Evolutionary conservation across 139 green algal genomes (phyloP).

Genomic region (Astrephomene gubernaculifera): DNA sequence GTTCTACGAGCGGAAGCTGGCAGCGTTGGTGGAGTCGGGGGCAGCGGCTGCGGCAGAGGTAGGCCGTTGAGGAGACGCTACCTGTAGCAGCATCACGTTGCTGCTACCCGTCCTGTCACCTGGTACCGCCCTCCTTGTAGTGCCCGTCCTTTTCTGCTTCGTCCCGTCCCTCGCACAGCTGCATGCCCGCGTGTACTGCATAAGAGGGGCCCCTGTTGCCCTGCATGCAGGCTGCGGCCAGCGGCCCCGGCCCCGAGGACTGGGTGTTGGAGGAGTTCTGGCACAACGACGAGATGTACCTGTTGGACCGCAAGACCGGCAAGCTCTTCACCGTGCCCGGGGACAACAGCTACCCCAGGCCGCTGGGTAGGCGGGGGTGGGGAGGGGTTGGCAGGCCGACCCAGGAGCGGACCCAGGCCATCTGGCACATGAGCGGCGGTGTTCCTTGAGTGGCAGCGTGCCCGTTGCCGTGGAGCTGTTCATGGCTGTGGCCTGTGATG

Average conservation of each 20-base stretch:
- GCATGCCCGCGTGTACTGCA: no score
- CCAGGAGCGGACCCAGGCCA: neutral
- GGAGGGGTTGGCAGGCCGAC: neutral
- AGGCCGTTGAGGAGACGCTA: no score
- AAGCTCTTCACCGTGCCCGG: conserved; percentile 60
- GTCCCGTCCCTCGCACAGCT: no score
- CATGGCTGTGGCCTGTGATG: no score
- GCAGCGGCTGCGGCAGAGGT: no score
- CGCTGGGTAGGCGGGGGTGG: conserved; percentile 58
- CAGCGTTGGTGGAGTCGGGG: conserved; percentile 5
- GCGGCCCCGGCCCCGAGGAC: conserved; percentile 35
- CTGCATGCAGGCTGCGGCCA: neutral
- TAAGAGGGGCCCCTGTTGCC: no score
- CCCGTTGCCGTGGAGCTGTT: no score
- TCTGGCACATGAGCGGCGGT: neutral
- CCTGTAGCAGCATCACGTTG: no score
- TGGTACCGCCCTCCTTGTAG: no score
- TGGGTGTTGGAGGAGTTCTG: conserved; percentile 66
- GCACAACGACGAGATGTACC: conserved; percentile 57
- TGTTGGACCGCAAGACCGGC: conserved; percentile 58
- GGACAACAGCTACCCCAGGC: conserved; percentile 51
- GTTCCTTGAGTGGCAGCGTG: no score
- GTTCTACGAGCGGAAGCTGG: conserved; percentile 64
- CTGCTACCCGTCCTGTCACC: no score
- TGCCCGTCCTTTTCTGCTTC: no score